phyloP scores from a whole-genome alignment of 768 basidiomycete genomes.

The Serendipita sp. region DNA sequence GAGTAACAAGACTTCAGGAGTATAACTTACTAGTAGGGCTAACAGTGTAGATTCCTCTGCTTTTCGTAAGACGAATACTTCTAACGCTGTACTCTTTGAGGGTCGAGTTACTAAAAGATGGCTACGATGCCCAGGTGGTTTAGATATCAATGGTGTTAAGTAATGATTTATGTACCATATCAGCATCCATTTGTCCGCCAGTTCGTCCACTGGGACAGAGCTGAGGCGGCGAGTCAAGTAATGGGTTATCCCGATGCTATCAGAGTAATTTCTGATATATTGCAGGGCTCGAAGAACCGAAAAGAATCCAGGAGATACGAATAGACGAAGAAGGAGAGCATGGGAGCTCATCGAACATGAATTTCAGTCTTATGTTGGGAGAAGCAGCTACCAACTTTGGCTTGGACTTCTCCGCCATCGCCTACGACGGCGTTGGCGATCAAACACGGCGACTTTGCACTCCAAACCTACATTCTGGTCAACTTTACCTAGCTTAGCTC shows the following conservation, averaged over 20 bases:
- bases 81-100: slow-evolving; percentile 79
- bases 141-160: background rate
- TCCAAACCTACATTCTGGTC: too few species aligned
- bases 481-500: too few species aligned
- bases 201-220: slow-evolving; percentile 47
- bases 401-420: background rate
- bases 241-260: slow-evolving; percentile 84
- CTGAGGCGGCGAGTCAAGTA: slow-evolving; percentile 61
- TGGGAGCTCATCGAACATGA: slow-evolving; percentile 16
- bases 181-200: slow-evolving; percentile 80
- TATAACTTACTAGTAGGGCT: slow-evolving; percentile 70
- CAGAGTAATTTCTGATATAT: slow-evolving; percentile 65
- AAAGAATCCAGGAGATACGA: slow-evolving; percentile 84
- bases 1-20: slow-evolving; percentile 12
- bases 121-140: slow-evolving; percentile 25
- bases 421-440: background rate
- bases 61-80: slow-evolving; percentile 81
- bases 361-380: background rate
- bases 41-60: slow-evolving; percentile 87
- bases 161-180: slow-evolving; percentile 38
- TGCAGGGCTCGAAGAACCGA: slow-evolving; percentile 84
- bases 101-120: slow-evolving; percentile 89
- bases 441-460: background rate
- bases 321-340: slow-evolving; percentile 78
- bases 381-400: background rate